phyloP scores from a whole-genome alignment of 2,329 filamentous ascomycete genomes.

The Diplodia mutila region DNA sequence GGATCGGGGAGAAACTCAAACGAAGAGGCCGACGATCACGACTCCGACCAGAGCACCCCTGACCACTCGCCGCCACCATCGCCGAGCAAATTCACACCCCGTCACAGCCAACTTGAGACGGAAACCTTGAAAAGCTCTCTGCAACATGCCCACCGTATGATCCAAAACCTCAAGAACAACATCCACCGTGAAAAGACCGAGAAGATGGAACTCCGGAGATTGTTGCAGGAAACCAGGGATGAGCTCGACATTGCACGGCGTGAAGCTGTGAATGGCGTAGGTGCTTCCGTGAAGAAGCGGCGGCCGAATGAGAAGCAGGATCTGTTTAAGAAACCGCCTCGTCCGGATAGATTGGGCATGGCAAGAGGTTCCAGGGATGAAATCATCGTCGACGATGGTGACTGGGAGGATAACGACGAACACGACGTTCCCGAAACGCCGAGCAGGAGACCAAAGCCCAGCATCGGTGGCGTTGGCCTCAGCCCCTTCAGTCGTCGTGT shows the following conservation, averaged over 20 bases:
- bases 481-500: conserved; percentile 35
- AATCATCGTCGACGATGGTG: conserved; percentile 75
- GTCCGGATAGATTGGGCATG: conserved; percentile 71
- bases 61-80: conserved; percentile 91
- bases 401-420: conserved; percentile 84
- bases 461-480: conserved; percentile 28
- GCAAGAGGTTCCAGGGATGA: conserved; percentile 65
- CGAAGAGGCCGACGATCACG: conserved; percentile 49
- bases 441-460: conserved; percentile 46
- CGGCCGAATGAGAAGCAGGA: conserved; percentile 59
- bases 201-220: conserved; percentile 91
- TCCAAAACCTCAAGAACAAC: conserved; percentile 91
- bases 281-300: conserved; percentile 58
- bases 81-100: conserved; percentile 86
- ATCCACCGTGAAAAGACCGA: conserved; percentile 98
- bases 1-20: conserved; percentile 61
- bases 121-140: conserved; percentile 95
- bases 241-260: conserved; percentile 74
- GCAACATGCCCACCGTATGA: conserved; percentile 92
- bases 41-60: conserved; percentile 68
- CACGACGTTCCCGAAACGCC: conserved; percentile 54
- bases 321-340: conserved; percentile 75
- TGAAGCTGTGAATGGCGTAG: conserved; percentile 53
- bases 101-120: conserved; percentile 88
- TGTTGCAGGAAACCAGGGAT: conserved; percentile 93